Conservation (phyloP, 768 basidiomycete species). For the Rhizopogon vinicolor region DNA sequence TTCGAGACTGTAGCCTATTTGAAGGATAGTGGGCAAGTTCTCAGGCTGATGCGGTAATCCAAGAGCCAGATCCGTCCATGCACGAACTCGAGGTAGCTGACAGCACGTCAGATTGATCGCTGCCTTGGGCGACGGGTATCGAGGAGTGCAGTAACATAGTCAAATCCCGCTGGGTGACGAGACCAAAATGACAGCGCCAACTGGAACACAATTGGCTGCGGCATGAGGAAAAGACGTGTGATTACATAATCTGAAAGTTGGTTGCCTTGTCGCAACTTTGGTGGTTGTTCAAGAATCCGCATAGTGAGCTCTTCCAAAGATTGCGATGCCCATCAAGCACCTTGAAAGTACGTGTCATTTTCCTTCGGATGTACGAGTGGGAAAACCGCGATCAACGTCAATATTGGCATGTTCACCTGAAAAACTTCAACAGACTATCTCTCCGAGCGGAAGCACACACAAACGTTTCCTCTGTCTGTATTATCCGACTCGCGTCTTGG, state of each 20-base stretch:
- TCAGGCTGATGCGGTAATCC: neutral
- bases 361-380: neutral
- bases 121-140: too few relatives aligned
- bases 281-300: conserved; percentile 15
- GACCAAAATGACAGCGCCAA: too few relatives aligned
- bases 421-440: conserved; percentile 59
- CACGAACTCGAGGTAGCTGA: too few relatives aligned
- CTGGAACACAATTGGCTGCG: too few relatives aligned
- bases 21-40: neutral
- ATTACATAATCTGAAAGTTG: conserved; percentile 24
- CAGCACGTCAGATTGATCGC: too few relatives aligned
- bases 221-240: neutral
- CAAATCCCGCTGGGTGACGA: too few relatives aligned
- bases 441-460: conserved; percentile 82
- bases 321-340: conserved; percentile 75
- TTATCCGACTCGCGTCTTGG: conserved; percentile 92
- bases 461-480: conserved; percentile 73
- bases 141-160: too few relatives aligned
- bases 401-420: neutral
- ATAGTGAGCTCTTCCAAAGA: conserved; percentile 7
- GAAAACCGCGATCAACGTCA: neutral
- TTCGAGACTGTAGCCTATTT: too few relatives aligned
- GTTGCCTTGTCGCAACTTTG: conserved; percentile 13
- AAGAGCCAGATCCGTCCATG: too few relatives aligned
- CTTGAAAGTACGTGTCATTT: conserved; percentile 59